These are phyloP conservation scores for Cordyceps farinosa DNA, from an alignment of 2,329 filamentous ascomycete genomes.

Conservation along the genomic window DNA sequence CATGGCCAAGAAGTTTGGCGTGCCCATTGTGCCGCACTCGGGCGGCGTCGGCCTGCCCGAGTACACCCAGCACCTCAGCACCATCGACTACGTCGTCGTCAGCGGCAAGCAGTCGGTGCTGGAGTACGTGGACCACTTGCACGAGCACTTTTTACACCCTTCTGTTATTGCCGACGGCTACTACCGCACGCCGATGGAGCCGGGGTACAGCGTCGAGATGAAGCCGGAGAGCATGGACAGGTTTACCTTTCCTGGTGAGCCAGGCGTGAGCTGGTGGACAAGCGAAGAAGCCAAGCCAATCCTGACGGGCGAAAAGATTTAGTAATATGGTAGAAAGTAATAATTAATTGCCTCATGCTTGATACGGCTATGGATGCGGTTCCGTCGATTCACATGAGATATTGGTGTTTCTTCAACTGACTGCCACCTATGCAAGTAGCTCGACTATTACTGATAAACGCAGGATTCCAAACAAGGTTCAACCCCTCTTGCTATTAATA, in stretches of 20 bases:
- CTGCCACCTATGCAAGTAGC: not conserved
- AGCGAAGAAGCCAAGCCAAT: constrained; percentile 74
- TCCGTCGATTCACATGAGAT: not conserved
- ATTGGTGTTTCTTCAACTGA: too few relatives aligned
- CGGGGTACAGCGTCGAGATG: constrained; percentile 94
- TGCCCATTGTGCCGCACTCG: constrained; percentile 85
- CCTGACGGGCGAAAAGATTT: constrained; percentile 59
- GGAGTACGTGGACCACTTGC: constrained; percentile 90
- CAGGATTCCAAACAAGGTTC: too few relatives aligned
- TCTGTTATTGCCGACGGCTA: constrained; percentile 77
- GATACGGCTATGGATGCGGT: not conserved
- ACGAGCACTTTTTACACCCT: constrained; percentile 88
- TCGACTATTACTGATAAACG: too few relatives aligned
- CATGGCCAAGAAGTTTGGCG: constrained; percentile 72
- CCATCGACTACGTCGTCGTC: constrained; percentile 88
- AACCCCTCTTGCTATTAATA: too few relatives aligned
- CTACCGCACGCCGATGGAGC: constrained; percentile 77
- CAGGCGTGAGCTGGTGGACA: constrained; percentile 82
- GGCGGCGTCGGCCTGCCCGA: constrained; percentile 88
- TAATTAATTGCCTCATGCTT: not conserved
- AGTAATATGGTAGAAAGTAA: constrained; percentile 16
- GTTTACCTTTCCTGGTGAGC: constrained; percentile 72
- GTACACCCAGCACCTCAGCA: constrained; percentile 89
- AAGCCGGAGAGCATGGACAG: constrained; percentile 80
- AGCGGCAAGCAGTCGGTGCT: constrained; percentile 76